phyloP scores from a whole-genome alignment of 768 basidiomycete species.

The Tricholoma sp. region DNA sequence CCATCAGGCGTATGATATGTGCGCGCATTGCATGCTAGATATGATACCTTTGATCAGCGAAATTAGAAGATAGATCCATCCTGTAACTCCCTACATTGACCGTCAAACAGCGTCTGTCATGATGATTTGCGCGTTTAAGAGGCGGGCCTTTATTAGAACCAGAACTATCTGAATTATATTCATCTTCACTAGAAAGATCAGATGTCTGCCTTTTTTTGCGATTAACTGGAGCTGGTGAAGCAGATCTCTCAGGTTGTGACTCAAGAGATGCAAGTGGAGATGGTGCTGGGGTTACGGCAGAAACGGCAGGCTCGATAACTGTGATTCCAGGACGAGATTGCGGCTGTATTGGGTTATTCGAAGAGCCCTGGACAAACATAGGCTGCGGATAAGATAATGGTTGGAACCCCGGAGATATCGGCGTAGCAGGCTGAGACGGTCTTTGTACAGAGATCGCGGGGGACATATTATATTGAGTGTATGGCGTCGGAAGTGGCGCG shows the following conservation, averaged over 20 bases:
- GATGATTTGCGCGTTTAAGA: conserved; percentile 48
- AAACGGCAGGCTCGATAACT: conserved; percentile 13
- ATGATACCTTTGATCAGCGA: conserved; percentile 1
- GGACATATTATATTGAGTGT: conserved; percentile 22
- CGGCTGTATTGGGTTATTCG: conserved; percentile 19
- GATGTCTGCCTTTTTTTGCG: conserved; percentile 26
- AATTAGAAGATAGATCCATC: not conserved
- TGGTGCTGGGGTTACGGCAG: conserved; percentile 27
- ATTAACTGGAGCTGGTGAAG: conserved; percentile 1
- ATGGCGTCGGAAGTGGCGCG: conserved; percentile 20
- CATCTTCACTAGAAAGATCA: conserved; percentile 29
- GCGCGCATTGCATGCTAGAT: conserved; percentile 64
- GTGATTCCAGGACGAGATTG: conserved; percentile 11
- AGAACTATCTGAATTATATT: conserved; percentile 31
- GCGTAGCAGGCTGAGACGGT: conserved; percentile 23
- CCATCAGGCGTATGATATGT: conserved; percentile 60
- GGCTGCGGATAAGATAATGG: conserved; percentile 23
- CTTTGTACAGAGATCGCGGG: conserved; percentile 25
- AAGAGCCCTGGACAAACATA: conserved; percentile 34
- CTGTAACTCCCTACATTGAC: conserved; percentile 47
- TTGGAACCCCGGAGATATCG: conserved; percentile 34
- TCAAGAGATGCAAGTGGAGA: conserved; percentile 19
- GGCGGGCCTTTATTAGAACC: conserved; percentile 26
- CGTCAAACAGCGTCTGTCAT: conserved; percentile 61
- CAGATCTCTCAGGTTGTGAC: conserved; percentile 10